Evolutionary conservation across 2,329 filamentous ascomycete genomes (phyloP).

Genomic region (Penicillium olsonii): DNA sequence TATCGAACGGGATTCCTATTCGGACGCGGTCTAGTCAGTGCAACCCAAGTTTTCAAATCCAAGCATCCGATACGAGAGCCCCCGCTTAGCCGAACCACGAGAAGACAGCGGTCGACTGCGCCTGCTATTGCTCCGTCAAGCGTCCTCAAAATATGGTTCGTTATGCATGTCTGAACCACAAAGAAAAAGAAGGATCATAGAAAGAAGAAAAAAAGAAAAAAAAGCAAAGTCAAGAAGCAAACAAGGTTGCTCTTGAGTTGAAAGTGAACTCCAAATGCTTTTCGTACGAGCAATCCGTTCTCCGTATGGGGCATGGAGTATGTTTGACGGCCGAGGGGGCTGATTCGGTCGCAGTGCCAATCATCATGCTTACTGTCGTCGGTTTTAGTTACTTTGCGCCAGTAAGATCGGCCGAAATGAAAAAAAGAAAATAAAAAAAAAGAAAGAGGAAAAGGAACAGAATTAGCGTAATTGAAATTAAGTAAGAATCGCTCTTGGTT

Average conservation of each 20-base stretch:
- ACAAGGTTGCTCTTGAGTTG: neutral
- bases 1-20: slow-evolving; percentile 11
- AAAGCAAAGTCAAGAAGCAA: neutral
- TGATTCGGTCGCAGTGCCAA: slow-evolving; percentile 20
- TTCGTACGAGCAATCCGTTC: neutral
- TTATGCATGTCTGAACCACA: slow-evolving; percentile 12
- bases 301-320: neutral
- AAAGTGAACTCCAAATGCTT: slow-evolving; percentile 1
- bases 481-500: neutral
- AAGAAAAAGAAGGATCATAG: slow-evolving; percentile 4
- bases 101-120: slow-evolving; percentile 20
- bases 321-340: slow-evolving; percentile 1
- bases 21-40: slow-evolving; percentile 14
- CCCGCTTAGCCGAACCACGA: slow-evolving; percentile 25
- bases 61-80: slow-evolving; percentile 11
- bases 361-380: slow-evolving; percentile 20
- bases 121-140: neutral
- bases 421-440: slow-evolving; percentile 7
- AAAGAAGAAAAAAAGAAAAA: neutral
- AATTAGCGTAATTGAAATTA: neutral
- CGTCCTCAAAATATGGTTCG: slow-evolving; percentile 7
- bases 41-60: slow-evolving; percentile 8
- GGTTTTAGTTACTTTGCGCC: slow-evolving; percentile 15
- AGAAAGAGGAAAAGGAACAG: neutral
- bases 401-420: slow-evolving; percentile 14